Conservation (phyloP, 495 filamentous ascomycete species). For the Stereocaulon alpinum region DNA sequence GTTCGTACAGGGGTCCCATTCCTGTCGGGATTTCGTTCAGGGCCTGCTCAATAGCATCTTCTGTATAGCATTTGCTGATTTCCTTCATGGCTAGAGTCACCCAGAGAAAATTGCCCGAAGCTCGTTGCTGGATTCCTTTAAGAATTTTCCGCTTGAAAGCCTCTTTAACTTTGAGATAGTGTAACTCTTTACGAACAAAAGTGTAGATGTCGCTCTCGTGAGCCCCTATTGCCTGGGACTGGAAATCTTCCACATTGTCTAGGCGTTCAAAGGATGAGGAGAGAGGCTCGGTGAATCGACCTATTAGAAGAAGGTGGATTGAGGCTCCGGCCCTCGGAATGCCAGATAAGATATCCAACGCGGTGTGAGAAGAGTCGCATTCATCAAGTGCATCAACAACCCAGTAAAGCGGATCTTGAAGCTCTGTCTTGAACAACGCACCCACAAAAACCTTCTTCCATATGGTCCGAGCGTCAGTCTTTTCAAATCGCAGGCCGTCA, state of each 20-base stretch:
- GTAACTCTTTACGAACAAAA: conserved; percentile 19
- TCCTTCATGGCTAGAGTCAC: conserved; percentile 27
- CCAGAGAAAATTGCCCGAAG: conserved; percentile 33
- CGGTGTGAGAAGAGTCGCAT: conserved; percentile 13
- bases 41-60: conserved; percentile 23
- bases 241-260: neutral
- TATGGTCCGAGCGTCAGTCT: conserved; percentile 23
- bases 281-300: neutral
- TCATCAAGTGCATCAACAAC: conserved; percentile 37
- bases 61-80: conserved; percentile 20
- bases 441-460: conserved; percentile 29
- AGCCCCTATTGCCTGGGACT: neutral
- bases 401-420: conserved; percentile 25
- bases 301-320: conserved; percentile 2
- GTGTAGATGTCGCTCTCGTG: conserved; percentile 18
- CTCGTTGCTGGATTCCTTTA: conserved; percentile 23
- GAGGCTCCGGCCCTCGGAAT: conserved; percentile 6
- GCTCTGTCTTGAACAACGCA: conserved; percentile 23
- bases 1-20: conserved; percentile 29
- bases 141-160: conserved; percentile 18
- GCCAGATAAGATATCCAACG: conserved; percentile 24
- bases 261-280: neutral
- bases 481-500: conserved; percentile 14
- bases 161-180: conserved; percentile 14
- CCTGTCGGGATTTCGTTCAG: conserved; percentile 28